A percentile compares a stretch with the other conserved stretches of the same genome.
These are phyloP conservation scores for Leptodermis oblonga DNA, from an alignment of 257 asterid genomes.

Conservation along the genomic window DNA sequence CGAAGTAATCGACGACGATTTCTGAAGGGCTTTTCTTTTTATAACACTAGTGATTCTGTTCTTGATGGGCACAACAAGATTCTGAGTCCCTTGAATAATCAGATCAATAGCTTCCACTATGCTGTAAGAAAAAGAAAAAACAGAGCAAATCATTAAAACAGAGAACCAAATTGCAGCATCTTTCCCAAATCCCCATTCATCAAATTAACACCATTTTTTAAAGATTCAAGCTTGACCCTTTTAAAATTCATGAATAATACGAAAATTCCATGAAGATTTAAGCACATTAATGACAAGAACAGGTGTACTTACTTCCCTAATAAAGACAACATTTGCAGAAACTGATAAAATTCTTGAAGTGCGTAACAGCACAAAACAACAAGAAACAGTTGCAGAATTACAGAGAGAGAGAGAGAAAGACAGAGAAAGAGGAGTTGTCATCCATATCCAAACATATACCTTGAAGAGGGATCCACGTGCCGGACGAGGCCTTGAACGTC, in stretches of 20 bases:
- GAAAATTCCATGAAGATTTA: background rate
- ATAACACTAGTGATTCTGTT: conserved; percentile 21
- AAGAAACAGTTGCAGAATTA: background rate
- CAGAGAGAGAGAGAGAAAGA: conserved; percentile 1
- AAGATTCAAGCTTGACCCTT: background rate
- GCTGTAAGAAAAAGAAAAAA: conserved; percentile 33
- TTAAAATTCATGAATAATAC: background rate
- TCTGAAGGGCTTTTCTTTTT: conserved; percentile 45
- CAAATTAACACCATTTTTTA: no score
- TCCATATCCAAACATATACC: conserved; percentile 32
- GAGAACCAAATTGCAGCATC: background rate
- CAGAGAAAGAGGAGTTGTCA: background rate
- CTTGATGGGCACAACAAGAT: conserved; percentile 40
- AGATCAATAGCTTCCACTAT: conserved; percentile 71
- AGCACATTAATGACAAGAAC: background rate
- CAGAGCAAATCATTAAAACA: background rate
- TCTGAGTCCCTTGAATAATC: conserved; percentile 66
- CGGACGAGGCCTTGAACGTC: conserved; percentile 35
- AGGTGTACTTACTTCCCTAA: background rate
- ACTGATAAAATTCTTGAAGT: conserved; percentile 1
- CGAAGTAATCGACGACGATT: conserved; percentile 27
- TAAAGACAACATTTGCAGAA: conserved; percentile 2
- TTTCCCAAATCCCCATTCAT: background rate
- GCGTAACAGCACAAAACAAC: conserved; percentile 13
- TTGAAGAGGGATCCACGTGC: conserved; percentile 62